A percentile compares a stretch with the other conserved stretches of the same genome.
Conservation (phyloP, 163 green algal species). For the Coccomyxa subellipsoidea region DNA sequence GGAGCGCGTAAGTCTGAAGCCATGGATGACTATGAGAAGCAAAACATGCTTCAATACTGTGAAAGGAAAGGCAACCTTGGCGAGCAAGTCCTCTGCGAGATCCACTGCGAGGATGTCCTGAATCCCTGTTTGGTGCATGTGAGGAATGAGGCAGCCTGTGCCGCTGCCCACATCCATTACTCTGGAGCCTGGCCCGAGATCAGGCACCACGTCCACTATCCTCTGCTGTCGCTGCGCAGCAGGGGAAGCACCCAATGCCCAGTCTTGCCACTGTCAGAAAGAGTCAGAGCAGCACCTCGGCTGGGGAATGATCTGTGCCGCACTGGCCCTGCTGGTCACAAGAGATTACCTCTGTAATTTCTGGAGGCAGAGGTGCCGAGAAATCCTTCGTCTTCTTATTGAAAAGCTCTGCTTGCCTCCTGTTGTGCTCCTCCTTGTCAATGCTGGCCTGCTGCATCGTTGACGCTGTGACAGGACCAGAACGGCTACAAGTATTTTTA, state of each 20-base stretch:
- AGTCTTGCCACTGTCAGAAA: not conserved
- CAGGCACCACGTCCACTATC: constrained; percentile 35
- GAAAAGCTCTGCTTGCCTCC: constrained; percentile 9
- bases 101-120: constrained; percentile 79
- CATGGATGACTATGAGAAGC: not conserved
- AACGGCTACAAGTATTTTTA: not conserved
- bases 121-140: constrained; percentile 41
- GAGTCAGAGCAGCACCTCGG: not conserved
- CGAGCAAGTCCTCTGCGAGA: constrained; percentile 59
- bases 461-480: not conserved
- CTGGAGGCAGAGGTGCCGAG: not conserved
- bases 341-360: not conserved
- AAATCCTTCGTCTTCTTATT: not conserved
- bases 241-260: not conserved
- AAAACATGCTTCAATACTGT: no score
- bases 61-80: not conserved
- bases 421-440: constrained; percentile 9
- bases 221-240: constrained; percentile 33
- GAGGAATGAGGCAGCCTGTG: constrained; percentile 61
- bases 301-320: no score
- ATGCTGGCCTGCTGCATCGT: constrained; percentile 30
- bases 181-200: constrained; percentile 33
- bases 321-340: no score
- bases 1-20: no score
- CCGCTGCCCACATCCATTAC: constrained; percentile 66